These are phyloP conservation scores for Sequoia sempervirens DNA, from an alignment of 75 land plant genomes.

Conservation along the genomic window DNA sequence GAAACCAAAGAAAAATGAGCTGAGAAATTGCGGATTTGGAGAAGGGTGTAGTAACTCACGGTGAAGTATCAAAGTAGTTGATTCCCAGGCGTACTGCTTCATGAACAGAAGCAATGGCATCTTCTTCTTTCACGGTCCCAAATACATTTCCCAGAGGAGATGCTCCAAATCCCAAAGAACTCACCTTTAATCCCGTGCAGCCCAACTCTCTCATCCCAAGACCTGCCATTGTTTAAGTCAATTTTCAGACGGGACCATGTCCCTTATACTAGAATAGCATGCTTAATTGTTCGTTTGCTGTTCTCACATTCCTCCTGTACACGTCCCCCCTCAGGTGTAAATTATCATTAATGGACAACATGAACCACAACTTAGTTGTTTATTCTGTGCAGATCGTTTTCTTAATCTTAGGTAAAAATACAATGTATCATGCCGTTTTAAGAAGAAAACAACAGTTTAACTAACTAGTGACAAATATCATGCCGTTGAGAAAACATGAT, in stretches of 20 bases:
- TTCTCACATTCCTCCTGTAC: not conserved
- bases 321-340: not conserved
- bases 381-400: too few relatives aligned
- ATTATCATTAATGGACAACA: not conserved
- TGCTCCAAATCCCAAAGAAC: conserved; percentile 87
- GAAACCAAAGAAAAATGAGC: not conserved
- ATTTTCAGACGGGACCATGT: not conserved
- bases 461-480: too few relatives aligned
- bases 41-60: conserved; percentile 34
- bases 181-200: conserved; percentile 72
- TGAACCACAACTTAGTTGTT: not conserved
- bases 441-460: too few relatives aligned
- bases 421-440: too few relatives aligned
- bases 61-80: conserved; percentile 98
- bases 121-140: conserved; percentile 66
- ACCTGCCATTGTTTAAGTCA: conserved; percentile 8
- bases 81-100: conserved; percentile 73
- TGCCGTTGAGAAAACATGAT: too few relatives aligned
- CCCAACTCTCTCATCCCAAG: conserved; percentile 64
- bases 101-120: conserved; percentile 73
- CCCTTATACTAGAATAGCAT: not conserved
- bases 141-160: conserved; percentile 94
- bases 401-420: too few relatives aligned
- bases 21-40: not conserved
- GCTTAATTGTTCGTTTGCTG: not conserved